Conservation (phyloP, 345 rosid genomes). For the Citrus inodora region DNA sequence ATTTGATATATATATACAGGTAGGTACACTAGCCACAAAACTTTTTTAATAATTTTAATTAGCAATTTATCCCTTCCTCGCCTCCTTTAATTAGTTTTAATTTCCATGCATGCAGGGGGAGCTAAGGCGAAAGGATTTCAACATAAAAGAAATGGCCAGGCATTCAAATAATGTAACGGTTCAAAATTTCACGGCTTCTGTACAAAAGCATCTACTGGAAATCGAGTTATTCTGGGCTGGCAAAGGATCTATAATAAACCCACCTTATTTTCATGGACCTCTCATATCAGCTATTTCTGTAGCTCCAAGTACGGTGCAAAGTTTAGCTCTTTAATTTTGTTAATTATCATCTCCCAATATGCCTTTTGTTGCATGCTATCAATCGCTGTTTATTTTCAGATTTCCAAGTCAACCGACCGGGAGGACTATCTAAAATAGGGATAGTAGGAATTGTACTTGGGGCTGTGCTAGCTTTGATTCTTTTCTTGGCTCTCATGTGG, state of each 20-base stretch:
- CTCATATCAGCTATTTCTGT: slow-evolving; percentile 24
- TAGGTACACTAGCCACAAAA: no score
- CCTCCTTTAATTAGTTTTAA: no score
- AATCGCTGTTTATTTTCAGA: not conserved
- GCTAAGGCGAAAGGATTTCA: no score
- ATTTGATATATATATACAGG: no score
- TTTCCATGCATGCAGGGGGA: no score
- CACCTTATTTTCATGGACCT: slow-evolving; percentile 9
- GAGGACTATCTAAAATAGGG: not conserved
- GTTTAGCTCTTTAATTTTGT: not conserved
- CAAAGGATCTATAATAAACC: not conserved
- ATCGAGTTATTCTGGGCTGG: slow-evolving; percentile 18
- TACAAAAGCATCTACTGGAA: not conserved
- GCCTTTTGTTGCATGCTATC: no score
- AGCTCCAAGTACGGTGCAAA: not conserved
- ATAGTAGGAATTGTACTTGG: not conserved
- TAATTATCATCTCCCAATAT: not conserved
- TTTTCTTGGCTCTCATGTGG: slow-evolving; percentile 12
- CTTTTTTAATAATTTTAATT: no score
- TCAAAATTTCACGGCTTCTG: not conserved
- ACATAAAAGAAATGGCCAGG: no score
- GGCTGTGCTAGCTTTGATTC: not conserved
- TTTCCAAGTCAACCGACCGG: not conserved
- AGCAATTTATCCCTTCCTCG: no score
- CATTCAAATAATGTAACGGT: not conserved